A percentile compares a stretch with the other conserved stretches of the same genome.
phyloP scores from a whole-genome alignment of 2,329 filamentous ascomycete species.

The Phoma herbarum region DNA sequence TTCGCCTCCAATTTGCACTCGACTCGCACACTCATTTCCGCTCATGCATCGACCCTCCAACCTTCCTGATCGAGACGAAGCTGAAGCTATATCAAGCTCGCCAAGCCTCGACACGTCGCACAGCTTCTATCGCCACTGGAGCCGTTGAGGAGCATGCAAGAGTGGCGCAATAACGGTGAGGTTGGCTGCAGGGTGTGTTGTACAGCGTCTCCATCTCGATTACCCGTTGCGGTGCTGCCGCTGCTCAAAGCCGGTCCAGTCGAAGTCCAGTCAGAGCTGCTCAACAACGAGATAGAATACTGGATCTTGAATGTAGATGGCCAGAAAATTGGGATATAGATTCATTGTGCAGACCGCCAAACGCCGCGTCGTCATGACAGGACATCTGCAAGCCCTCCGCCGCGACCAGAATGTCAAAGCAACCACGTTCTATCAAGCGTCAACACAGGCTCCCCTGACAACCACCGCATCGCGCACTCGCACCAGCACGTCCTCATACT shows the following conservation, averaged over 20 bases:
- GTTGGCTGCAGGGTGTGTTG: conserved; percentile 8
- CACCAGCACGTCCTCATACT: neutral
- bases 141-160: conserved; percentile 6
- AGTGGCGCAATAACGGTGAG: conserved; percentile 15
- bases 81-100: neutral
- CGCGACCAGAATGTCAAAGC: conserved; percentile 1
- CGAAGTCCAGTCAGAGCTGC: neutral
- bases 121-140: neutral
- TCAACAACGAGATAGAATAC: neutral
- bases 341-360: conserved; percentile 9
- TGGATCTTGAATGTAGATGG: neutral
- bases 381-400: conserved; percentile 7
- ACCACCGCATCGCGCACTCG: neutral
- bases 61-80: neutral
- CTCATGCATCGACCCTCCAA: conserved; percentile 5
- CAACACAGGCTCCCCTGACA: neutral
- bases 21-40: conserved; percentile 1
- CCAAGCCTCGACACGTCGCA: conserved; percentile 13
- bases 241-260: neutral
- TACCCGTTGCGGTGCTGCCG: neutral
- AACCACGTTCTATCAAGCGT: neutral
- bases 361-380: conserved; percentile 8
- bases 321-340: neutral
- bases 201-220: neutral
- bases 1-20: neutral